Evolutionary conservation across 164 flowering plant species (phyloP).

Genomic region (Nymphaea thermarum): DNA sequence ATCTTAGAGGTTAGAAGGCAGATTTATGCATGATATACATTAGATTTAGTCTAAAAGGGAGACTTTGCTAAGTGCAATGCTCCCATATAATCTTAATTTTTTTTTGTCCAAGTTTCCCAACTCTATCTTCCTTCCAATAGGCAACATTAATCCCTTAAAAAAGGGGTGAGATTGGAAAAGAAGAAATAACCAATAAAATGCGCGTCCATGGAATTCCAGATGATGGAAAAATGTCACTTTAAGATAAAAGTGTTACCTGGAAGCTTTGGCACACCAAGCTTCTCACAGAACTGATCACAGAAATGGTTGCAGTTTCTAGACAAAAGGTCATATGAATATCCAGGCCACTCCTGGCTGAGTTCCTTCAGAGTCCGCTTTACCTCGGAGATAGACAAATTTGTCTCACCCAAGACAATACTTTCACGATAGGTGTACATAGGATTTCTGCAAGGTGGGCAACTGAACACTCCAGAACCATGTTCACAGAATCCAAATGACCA

Average conservation of each 20-base stretch:
- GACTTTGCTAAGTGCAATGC: too few species aligned
- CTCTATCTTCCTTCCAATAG: too few species aligned
- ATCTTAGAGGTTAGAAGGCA: too few species aligned
- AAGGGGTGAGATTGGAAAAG: too few species aligned
- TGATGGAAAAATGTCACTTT: too few species aligned
- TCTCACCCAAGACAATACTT: conserved; percentile 59
- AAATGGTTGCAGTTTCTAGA: conserved; percentile 95
- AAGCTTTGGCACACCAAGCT: conserved; percentile 80
- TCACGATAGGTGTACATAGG: conserved; percentile 96
- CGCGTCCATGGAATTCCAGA: too few species aligned
- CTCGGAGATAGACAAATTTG: conserved; percentile 40
- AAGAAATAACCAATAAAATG: too few species aligned
- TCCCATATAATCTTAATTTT: too few species aligned
- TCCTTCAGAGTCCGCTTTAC: conserved; percentile 81
- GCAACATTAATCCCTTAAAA: too few species aligned
- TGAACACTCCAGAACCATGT: conserved; percentile 83
- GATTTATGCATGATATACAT: too few species aligned
- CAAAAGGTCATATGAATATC: conserved; percentile 69
- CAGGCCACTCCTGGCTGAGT: conserved; percentile 94
- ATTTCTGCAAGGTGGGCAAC: conserved; percentile 72
- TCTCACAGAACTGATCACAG: conserved; percentile 85
- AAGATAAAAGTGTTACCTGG: conserved; percentile 48
- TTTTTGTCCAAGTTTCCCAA: too few species aligned
- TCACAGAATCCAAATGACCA: conserved; percentile 99
- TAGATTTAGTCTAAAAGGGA: too few species aligned